These are phyloP conservation scores for Populus hybrid DNA, from an alignment of 441 rosid genomes.

Conservation along the genomic window DNA sequence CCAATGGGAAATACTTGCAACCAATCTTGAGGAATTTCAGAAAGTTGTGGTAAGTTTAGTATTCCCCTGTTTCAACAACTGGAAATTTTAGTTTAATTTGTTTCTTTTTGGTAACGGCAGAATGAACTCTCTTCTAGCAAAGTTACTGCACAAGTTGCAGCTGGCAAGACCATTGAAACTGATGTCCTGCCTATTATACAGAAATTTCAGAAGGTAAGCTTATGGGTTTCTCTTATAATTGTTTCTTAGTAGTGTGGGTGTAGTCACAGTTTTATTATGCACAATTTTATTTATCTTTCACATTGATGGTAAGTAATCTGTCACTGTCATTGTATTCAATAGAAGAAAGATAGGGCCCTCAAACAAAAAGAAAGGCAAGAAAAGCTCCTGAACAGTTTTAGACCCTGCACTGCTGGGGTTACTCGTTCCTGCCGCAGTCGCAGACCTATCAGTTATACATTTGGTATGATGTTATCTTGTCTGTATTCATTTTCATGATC, in stretches of 20 bases:
- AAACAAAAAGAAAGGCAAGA: conserved; percentile 57
- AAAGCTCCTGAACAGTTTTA: conserved; percentile 39
- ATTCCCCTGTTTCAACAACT: conserved; percentile 14
- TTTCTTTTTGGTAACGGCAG: conserved; percentile 40
- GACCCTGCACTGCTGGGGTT: conserved; percentile 31
- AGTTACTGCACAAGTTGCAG: conserved; percentile 43
- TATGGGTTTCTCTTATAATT: conserved; percentile 2
- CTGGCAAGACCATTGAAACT: conserved; percentile 49
- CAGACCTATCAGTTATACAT: conserved; percentile 63
- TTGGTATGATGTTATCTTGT: conserved; percentile 49
- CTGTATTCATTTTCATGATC: conserved; percentile 6
- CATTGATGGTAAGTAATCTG: not conserved
- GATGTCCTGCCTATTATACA: conserved; percentile 55
- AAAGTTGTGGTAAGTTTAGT: conserved; percentile 48
- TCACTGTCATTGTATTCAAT: conserved; percentile 24
- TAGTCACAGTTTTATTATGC: not conserved
- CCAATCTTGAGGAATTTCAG: conserved; percentile 62
- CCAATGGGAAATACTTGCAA: conserved; percentile 81
- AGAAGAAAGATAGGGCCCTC: conserved; percentile 70
- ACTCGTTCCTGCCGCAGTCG: conserved; percentile 68
- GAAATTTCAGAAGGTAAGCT: conserved; percentile 58
- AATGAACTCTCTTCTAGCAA: conserved; percentile 59
- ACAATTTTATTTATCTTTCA: conserved; percentile 2
- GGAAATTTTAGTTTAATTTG: conserved; percentile 13
- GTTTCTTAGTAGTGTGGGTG: conserved; percentile 1